Conservation (phyloP, 257 asterid species). For the Solanum dulcamara region DNA sequence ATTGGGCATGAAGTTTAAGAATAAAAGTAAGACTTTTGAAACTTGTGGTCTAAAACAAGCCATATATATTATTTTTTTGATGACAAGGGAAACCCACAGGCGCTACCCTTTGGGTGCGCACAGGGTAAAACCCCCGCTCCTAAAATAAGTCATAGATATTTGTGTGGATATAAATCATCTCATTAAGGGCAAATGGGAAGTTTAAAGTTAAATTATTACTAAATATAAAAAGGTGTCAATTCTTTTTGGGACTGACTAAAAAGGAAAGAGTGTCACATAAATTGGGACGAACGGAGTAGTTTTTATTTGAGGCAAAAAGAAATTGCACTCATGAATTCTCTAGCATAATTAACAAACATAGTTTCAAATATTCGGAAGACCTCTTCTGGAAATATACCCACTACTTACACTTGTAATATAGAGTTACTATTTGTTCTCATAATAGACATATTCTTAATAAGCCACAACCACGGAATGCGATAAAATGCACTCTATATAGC, state of each 20-base stretch:
- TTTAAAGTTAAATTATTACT: background rate
- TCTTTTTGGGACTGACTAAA: background rate
- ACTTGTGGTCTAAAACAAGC: background rate
- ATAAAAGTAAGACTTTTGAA: background rate
- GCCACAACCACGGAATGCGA: background rate
- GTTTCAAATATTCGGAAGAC: background rate
- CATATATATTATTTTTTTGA: background rate
- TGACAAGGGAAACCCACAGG: background rate
- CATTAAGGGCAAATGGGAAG: background rate
- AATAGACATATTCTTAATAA: background rate
- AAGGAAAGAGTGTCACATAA: background rate
- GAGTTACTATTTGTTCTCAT: background rate
- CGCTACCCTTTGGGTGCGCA: background rate
- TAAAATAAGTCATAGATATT: background rate
- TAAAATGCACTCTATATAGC: background rate
- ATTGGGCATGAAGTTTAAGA: background rate
- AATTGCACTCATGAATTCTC: background rate
- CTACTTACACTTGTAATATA: background rate
- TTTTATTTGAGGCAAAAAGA: background rate
- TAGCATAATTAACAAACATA: background rate
- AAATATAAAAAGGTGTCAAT: background rate
- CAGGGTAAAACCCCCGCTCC: background rate
- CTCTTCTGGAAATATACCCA: background rate
- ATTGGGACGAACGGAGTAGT: background rate
- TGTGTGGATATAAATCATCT: background rate